Percentiles rank a stretch among this genome's conserved stretches.
Conservation (phyloP, 805 yeast species). For the Lipomyces starkeyi region DNA sequence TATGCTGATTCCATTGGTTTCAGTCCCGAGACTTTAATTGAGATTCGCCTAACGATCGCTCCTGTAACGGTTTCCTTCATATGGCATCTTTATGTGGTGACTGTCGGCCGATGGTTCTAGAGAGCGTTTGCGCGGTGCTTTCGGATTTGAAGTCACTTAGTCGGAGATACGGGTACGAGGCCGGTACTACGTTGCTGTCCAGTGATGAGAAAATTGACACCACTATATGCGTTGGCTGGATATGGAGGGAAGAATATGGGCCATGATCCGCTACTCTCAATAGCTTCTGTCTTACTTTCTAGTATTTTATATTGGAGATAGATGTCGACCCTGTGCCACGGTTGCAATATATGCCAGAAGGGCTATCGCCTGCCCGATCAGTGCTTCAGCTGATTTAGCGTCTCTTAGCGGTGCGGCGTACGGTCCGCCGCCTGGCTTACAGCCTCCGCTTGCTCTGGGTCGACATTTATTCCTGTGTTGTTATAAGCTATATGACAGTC, state of each 20-base stretch:
- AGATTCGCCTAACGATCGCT: not conserved
- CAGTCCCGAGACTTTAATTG: conserved; percentile 1
- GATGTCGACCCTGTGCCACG: not conserved
- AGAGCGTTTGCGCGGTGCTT: not conserved
- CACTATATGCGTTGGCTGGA: not conserved
- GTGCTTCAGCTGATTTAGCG: conserved; percentile 4
- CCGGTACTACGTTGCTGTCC: conserved; percentile 1
- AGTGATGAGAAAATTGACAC: conserved; percentile 2
- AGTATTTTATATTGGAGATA: not conserved
- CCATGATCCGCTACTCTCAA: not conserved
- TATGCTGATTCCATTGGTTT: not conserved
- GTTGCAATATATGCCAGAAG: conserved; percentile 17
- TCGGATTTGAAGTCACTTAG: not conserved
- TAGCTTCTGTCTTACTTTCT: conserved; percentile 7
- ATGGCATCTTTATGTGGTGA: not conserved
- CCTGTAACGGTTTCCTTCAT: not conserved
- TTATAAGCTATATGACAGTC: conserved; percentile 11
- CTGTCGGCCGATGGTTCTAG: not conserved
- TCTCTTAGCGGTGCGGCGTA: conserved; percentile 8
- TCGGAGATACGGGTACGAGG: conserved; percentile 7
- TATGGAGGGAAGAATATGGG: conserved; percentile 5
- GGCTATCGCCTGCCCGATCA: conserved; percentile 23
- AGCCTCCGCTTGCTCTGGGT: not conserved
- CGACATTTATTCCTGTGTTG: not conserved
- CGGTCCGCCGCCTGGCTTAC: conserved; percentile 11